Base-by-base conservation (phyloP, 2,329 filamentous ascomycete genomes). In the Plectosphaerella sp. region DNA sequence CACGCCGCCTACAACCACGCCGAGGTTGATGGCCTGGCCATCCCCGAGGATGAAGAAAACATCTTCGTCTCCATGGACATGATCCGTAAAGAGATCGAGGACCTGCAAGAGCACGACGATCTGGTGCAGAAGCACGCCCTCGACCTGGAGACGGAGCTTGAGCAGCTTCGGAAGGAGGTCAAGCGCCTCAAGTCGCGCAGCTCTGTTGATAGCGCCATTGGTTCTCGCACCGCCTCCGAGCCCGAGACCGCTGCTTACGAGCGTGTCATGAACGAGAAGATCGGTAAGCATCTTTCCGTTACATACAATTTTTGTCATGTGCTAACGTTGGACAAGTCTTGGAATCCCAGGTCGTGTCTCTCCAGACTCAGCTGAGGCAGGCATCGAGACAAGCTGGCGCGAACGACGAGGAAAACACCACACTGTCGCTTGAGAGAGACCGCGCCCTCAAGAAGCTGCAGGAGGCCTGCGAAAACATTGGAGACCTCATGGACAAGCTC, bases 11-110 rank as follows among this genome's bases (percentile, higher is more conserved):
- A 67, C 33, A 61, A 70, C 14, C 77, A 82, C 54, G 75, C 69
- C 39, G 70, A 77, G 25, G 69, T 82, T n/a, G 76, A 79, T 51
- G 74, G 69, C 8, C 61, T 82, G 18, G 69, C 73, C 47, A 66
- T 82, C 9, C 74, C 78, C 3, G 69, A 77, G 51, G 79, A 80
- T 43, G 79, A 82, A 58, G 74, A 80, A 62, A 74, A 77, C 57
- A 82, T 82, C 28, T 81, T 82, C 56, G 79, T 83, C 41, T 83
- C 79, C 9, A 73, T 82, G 72, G 79, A 82, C 76, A 82, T 82
- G 75, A 80, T 83, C 67, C 76, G 78, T 39, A 75, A 80, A 42
- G 79, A 83, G 61, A 79, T 82, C 43, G 64, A 78, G 49, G 76
- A 75, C 53, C 69, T 83, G 39, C 78, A 80, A 53, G 76, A 80